Evolutionary conservation across 805 yeast species (phyloP).

Genomic region (Saccharomycopsis guyanensis): DNA sequence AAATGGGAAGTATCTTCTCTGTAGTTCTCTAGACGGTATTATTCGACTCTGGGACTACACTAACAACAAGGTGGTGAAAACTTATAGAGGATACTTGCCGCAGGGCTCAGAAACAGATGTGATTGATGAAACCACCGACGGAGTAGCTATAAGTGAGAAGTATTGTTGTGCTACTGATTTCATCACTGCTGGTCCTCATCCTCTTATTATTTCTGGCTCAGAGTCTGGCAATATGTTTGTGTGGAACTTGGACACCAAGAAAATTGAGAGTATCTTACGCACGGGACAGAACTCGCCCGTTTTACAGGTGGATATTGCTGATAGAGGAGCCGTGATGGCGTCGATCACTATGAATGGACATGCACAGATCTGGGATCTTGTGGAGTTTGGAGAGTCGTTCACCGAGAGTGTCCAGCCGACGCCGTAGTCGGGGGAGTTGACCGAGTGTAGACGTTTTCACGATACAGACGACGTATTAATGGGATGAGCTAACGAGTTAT

Average conservation of each 20-base stretch:
- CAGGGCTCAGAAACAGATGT: background rate
- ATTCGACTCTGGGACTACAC: slow-evolving; percentile 82
- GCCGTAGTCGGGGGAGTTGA: no score
- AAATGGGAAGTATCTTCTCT: slow-evolving; percentile 70
- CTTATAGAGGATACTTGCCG: slow-evolving; percentile 35
- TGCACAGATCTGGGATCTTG: slow-evolving; percentile 16
- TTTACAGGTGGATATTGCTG: slow-evolving; percentile 34
- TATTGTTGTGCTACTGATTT: slow-evolving; percentile 48
- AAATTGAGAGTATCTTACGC: slow-evolving; percentile 28
- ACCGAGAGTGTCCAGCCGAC: background rate
- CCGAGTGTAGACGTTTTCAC: no score
- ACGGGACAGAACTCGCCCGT: slow-evolving; percentile 27
- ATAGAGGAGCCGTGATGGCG: slow-evolving; percentile 33
- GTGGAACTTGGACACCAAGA: slow-evolving; percentile 63
- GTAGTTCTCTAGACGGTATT: slow-evolving; percentile 74
- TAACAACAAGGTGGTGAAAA: slow-evolving; percentile 71
- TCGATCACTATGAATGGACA: slow-evolving; percentile 28
- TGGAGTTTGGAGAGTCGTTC: background rate
- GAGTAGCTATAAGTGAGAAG: slow-evolving; percentile 30
- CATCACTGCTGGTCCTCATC: slow-evolving; percentile 30
- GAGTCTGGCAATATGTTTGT: slow-evolving; percentile 45
- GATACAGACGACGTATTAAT: no score
- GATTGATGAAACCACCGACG: background rate
- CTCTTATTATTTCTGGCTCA: slow-evolving; percentile 53
- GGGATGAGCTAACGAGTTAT: no score